Evolutionary conservation across 768 basidiomycete species (phyloP), one percentile per base, ranked within the genome.

Genomic region (Lactarius hatsudake): DNA sequence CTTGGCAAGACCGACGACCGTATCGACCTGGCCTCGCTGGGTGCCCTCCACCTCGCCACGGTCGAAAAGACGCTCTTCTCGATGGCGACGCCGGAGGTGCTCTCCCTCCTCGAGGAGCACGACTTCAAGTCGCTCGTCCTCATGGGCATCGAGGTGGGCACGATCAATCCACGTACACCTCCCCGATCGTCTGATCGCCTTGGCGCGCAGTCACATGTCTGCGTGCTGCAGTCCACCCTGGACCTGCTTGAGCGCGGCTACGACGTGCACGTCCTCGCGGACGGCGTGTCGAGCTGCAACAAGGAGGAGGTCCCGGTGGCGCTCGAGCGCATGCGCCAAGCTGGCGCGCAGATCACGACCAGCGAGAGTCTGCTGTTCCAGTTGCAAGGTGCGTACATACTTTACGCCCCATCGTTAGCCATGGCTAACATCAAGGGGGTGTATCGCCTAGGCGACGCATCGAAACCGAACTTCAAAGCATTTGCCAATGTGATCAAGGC

Each of bases 231-330:
- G 76, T 91, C 93, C 0, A 82, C 88, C 0, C 78, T 95, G 20
- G 87, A 90, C 67, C 82, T 96, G 15, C 75, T 90, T 3, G 73
- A 79, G 54, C 70, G 36, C 0, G 80, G 80, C 0, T 83, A 81
- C 54, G 74, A 81, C 66, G 86, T 91, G 7, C 85, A 91, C 74
- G 82, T 95, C 45, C 78, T 94, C 28, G 92, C 90, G 1, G 94
- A 97, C 73, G 93, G 88, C 18, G 87, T 96, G 18, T 93, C 91
- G 2, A 91, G 89, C 36, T 88, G 85, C 71, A 93, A 94, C 77
- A 81, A 81, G 57, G 88, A 88, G 68, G 95, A 97, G 75, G 82
- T 94, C 0, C 86, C 89, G 17, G 79, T 89, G 70, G 93, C 94
- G 0, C 78, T 94, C 43, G 86, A 82, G 8, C 80, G 84, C 60